Evolutionary conservation across 176 grass and related monocot species (phyloP), one percentile per base, ranked within the genome.

Genomic region (Paspalum vaginatum): DNA sequence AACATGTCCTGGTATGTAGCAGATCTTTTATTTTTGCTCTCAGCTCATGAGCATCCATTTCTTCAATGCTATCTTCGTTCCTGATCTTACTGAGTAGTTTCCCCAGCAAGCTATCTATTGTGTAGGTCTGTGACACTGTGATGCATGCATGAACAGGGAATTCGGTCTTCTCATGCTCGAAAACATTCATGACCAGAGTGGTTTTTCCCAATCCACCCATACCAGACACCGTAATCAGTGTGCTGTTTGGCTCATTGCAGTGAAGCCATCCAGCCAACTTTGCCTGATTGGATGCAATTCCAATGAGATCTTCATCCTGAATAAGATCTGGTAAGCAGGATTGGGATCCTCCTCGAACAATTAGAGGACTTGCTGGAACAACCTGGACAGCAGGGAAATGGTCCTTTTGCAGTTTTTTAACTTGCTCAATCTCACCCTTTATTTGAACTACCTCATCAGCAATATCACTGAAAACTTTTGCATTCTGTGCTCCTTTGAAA

Each of bases 141-240:
- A 91, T 53, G 82, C 72, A 83, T 6, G 66, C 85, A 24, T 59
- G 8, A 6, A 52, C 44, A 71, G 65, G 48, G 44, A 88, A 92
- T 14, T 73, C 43, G 2, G 26, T 68, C 50, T 66, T 87, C 22
- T 57, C 45, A 20, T 61, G 46, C 18, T 80, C 87, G 44, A 76
- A 93, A 21, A 90, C 82, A 71, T 80, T 76, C 17, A 68, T 60
- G 20, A 88, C 88, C 17, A 93, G 76, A 60, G 91, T 90, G 11
- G 88, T 90, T 72, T 93, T 93, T 3, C 91, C 91, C 9, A 88
- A 61, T 57, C 88, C 91, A 2, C 88, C 91, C 91, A 90, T 88
- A 39, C 91, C 91, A 6, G 76, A 83, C 45, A 93, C 88, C 25
- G 88, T 75, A n/a, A 90, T 68, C 16, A 72, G 8, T 8, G 40